Percentiles rank a stretch among this genome's conserved stretches.
These are phyloP conservation scores for Nitzschia sp. DNA, from an alignment of 108 stramenopile species.

Conservation along the genomic window DNA sequence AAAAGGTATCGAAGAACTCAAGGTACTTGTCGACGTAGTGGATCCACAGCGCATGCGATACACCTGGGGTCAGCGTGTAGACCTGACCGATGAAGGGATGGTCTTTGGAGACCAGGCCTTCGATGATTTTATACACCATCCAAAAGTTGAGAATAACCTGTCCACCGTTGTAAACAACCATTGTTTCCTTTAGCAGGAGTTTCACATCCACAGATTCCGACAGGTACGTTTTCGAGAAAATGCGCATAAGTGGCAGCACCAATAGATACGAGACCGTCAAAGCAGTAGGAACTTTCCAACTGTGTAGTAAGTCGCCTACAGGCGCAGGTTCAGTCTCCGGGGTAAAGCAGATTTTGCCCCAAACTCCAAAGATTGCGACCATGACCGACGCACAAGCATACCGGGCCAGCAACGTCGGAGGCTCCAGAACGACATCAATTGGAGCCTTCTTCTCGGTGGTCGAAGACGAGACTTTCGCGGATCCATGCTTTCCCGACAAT, in stretches of 20 bases:
- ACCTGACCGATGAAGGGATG: slow-evolving; percentile 88
- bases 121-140: slow-evolving; percentile 87
- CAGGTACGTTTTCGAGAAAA: slow-evolving; percentile 50
- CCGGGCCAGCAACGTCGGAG: slow-evolving; percentile 42
- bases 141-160: slow-evolving; percentile 95
- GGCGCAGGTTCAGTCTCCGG: slow-evolving; percentile 42
- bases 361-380: slow-evolving; percentile 64
- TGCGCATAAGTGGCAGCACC: slow-evolving; percentile 65
- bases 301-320: slow-evolving; percentile 59
- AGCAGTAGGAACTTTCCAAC: slow-evolving; percentile 49
- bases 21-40: slow-evolving; percentile 97
- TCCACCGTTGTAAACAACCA: slow-evolving; percentile 94
- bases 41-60: slow-evolving; percentile 90
- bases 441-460: not conserved
- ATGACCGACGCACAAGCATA: slow-evolving; percentile 78
- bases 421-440: not conserved
- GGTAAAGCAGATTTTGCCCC: slow-evolving; percentile 69
- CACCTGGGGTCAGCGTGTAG: slow-evolving; percentile 47
- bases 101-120: slow-evolving; percentile 59
- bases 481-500: not conserved
- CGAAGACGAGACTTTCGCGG: not conserved
- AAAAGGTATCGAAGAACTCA: slow-evolving; percentile 98
- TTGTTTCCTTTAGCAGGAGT: slow-evolving; percentile 73
- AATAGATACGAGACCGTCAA: slow-evolving; percentile 73
- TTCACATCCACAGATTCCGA: slow-evolving; percentile 68